Evolutionary conservation across 2,329 filamentous ascomycete species (phyloP).

Genomic region (Diaporthe capsici): DNA sequence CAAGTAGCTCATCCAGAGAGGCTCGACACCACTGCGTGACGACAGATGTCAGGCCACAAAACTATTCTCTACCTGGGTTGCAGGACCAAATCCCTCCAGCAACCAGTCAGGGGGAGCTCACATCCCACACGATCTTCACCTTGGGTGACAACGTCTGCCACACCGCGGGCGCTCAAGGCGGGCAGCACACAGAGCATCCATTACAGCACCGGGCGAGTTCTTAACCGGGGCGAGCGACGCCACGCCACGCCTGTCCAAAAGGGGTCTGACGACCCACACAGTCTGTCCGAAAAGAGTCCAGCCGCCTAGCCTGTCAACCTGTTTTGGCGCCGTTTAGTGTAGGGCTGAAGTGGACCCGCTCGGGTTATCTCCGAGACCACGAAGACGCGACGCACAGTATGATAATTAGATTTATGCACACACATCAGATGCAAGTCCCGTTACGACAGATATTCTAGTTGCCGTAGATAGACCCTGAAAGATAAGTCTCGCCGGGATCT

Average conservation of each 20-base stretch:
- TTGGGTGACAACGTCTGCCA: background rate
- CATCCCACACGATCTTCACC: background rate
- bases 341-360: conserved; percentile 15
- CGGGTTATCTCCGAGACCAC: background rate
- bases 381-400: background rate
- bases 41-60: background rate
- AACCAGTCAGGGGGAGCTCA: background rate
- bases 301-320: background rate
- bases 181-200: background rate
- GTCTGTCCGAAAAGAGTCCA: background rate
- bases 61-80: background rate
- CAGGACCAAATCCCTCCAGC: background rate
- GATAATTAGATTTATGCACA: background rate
- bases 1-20: no score
- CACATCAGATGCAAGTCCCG: background rate
- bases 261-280: background rate
- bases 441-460: background rate
- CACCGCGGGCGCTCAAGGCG: background rate
- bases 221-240: background rate
- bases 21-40: no score
- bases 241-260: background rate
- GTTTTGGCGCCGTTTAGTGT: background rate
- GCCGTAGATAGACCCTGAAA: fast-evolving
- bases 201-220: background rate
- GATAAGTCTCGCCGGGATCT: fast-evolving